A percentile compares a stretch with the other conserved stretches of the same genome.
Conservation (phyloP, 73 alveolate species). For the Tetrahymena malaccensis region DNA sequence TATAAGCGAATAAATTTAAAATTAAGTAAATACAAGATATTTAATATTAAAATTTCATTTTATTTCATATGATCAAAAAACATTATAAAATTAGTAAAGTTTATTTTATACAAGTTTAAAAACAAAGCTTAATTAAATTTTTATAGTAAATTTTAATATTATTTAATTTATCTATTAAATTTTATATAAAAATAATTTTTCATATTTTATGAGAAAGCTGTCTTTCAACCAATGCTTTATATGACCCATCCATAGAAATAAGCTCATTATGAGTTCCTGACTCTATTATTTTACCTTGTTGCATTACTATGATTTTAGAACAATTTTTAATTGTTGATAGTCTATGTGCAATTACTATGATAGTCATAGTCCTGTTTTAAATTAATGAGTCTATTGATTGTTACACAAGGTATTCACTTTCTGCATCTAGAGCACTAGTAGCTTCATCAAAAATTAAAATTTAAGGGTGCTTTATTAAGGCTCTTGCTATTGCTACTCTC, state of each 20-base stretch:
- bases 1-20: too few species aligned
- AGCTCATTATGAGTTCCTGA: constrained; percentile 55
- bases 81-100: too few species aligned
- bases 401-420: constrained; percentile 32
- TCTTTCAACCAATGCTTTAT: constrained; percentile 2
- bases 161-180: too few species aligned
- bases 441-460: constrained; percentile 49
- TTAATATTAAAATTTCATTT: too few species aligned
- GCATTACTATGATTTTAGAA: constrained; percentile 57
- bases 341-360: constrained; percentile 75
- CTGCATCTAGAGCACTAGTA: constrained; percentile 50
- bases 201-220: neutral
- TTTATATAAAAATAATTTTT: too few species aligned
- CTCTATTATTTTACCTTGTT: constrained; percentile 58
- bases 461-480: constrained; percentile 34
- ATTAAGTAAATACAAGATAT: too few species aligned
- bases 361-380: constrained; percentile 43
- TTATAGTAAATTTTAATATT: too few species aligned
- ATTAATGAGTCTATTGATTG: constrained; percentile 30
- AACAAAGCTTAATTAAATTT: too few species aligned
- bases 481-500: constrained; percentile 56
- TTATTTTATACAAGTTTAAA: too few species aligned
- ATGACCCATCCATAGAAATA: constrained; percentile 13
- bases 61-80: too few species aligned
- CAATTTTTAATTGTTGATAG: constrained; percentile 64